Percentiles rank a stretch among this genome's conserved stretches.
Conservation (phyloP, 805 yeast species). For the Candida mattraensis region DNA sequence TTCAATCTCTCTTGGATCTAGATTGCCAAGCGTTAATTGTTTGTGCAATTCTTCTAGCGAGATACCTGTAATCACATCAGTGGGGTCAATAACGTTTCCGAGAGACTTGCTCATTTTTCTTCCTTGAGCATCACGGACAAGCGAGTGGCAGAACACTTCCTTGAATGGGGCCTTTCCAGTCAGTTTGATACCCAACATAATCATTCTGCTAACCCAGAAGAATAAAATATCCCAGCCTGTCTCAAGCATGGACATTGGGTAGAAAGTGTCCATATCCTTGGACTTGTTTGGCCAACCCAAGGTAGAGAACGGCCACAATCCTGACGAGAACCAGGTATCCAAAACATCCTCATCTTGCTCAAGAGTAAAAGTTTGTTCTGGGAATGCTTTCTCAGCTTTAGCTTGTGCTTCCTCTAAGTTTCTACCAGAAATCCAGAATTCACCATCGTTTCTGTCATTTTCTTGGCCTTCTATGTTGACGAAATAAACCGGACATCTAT, state of each 20-base stretch:
- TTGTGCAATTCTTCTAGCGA: conserved; percentile 76
- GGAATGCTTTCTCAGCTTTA: conserved; percentile 75
- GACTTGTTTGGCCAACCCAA: conserved; percentile 91
- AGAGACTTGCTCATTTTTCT: conserved; percentile 98
- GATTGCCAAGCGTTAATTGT: conserved; percentile 75
- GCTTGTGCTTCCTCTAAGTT: conserved; percentile 75
- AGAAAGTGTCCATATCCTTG: conserved; percentile 70
- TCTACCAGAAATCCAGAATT: conserved; percentile 92
- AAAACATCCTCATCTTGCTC: conserved; percentile 97
- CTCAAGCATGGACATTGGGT: conserved; percentile 92
- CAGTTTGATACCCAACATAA: conserved; percentile 83
- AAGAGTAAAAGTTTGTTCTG: conserved; percentile 66
- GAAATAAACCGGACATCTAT: conserved; percentile 95
- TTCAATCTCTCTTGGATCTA: conserved; percentile 84
- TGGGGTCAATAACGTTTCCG: conserved; percentile 96
- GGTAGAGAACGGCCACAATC: conserved; percentile 96
- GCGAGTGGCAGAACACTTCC: conserved; percentile 97
- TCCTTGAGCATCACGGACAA: conserved; percentile 98
- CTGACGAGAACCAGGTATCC: conserved; percentile 98
- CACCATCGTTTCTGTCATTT: conserved; percentile 59
- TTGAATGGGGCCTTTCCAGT: conserved; percentile 91
- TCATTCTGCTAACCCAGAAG: conserved; percentile 99
- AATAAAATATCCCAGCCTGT: conserved; percentile 99
- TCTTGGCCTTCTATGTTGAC: conserved; percentile 76
- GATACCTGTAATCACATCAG: conserved; percentile 90